Evolutionary conservation across 2,329 filamentous ascomycete species (phyloP).

Genomic region (Ophiocordyceps sinensis): DNA sequence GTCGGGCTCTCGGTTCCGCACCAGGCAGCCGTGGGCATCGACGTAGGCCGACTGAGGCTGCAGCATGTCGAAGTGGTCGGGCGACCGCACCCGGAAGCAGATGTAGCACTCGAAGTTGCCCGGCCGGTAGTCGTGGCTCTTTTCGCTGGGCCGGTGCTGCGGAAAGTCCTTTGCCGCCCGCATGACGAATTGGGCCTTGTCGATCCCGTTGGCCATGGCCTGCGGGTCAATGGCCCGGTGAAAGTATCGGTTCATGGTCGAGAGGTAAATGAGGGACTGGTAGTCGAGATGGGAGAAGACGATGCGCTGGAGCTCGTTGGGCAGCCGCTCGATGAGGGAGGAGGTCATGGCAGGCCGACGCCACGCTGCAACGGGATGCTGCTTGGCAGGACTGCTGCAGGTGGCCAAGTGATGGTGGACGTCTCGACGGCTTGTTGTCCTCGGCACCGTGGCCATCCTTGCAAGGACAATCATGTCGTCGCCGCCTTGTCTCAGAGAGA

Average conservation of each 20-base stretch:
- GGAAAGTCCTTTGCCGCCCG: conserved; percentile 24
- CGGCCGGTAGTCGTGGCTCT: conserved; percentile 20
- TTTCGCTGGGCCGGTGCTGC: conserved; percentile 23
- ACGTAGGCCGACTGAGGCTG: conserved; percentile 19
- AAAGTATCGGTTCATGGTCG: conserved; percentile 20
- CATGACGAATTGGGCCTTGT: conserved; percentile 27
- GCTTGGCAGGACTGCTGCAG: background rate
- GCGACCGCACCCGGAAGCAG: conserved; percentile 24
- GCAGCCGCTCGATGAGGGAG: conserved; percentile 18
- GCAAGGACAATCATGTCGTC: conserved; percentile 16
- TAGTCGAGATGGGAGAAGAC: conserved; percentile 23
- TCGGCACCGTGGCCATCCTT: conserved; percentile 6
- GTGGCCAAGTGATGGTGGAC: background rate
- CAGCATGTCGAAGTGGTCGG: conserved; percentile 22
- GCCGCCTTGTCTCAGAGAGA: background rate
- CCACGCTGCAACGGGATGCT: background rate
- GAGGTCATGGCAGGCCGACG: conserved; percentile 7
- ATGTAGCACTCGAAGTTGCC: conserved; percentile 28
- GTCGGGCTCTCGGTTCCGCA: conserved; percentile 14
- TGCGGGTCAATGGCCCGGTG: conserved; percentile 18
- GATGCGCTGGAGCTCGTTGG: conserved; percentile 17
- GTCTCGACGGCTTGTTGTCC: conserved; percentile 7
- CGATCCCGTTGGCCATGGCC: conserved; percentile 16
- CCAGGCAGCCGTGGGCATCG: conserved; percentile 14
- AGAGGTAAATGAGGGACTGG: conserved; percentile 24